A percentile compares a stretch with the other conserved stretches of the same genome.
These are phyloP conservation scores for Hagleromyces aurorensis DNA, from an alignment of 805 yeast species.

Conservation along the genomic window DNA sequence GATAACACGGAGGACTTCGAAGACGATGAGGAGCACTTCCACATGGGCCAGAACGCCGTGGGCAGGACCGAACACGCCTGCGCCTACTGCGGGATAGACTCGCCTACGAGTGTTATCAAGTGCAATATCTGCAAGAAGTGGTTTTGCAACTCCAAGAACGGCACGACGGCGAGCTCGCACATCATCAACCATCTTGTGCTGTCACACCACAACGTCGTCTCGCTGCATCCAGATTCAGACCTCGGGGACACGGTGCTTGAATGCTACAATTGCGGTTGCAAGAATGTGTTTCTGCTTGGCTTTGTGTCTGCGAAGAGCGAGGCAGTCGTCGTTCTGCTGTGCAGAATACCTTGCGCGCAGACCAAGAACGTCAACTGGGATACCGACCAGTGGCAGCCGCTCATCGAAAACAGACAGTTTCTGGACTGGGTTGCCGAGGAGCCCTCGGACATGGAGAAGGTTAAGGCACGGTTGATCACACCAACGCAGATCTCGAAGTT, in stretches of 20 bases:
- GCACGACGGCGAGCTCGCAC: conserved; percentile 57
- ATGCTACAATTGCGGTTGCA: conserved; percentile 84
- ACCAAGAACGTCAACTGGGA: conserved; percentile 76
- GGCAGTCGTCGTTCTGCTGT: conserved; percentile 76
- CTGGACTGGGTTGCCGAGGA: conserved; percentile 73
- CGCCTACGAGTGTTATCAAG: conserved; percentile 57
- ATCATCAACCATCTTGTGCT: conserved; percentile 79
- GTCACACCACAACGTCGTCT: conserved; percentile 66
- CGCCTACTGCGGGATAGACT: conserved; percentile 67
- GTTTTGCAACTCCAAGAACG: conserved; percentile 77
- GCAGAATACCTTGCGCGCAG: conserved; percentile 85
- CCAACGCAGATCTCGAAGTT: conserved; percentile 59
- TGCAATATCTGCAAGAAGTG: conserved; percentile 74
- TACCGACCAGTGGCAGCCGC: conserved; percentile 76
- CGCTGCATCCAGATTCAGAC: conserved; percentile 71
- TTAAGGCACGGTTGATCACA: conserved; percentile 49
- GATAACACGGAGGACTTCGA: no score
- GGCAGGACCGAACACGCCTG: conserved; percentile 44
- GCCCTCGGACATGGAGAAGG: conserved; percentile 57
- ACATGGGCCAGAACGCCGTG: conserved; percentile 4
- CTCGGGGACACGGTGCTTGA: conserved; percentile 83
- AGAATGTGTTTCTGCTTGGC: conserved; percentile 73
- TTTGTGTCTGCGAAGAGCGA: conserved; percentile 83
- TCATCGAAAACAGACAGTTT: conserved; percentile 72
- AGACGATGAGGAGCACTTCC: no score